These are phyloP conservation scores for Wickerhamiella allomyrinae DNA, from an alignment of 805 yeast species.

Conservation along the genomic window DNA sequence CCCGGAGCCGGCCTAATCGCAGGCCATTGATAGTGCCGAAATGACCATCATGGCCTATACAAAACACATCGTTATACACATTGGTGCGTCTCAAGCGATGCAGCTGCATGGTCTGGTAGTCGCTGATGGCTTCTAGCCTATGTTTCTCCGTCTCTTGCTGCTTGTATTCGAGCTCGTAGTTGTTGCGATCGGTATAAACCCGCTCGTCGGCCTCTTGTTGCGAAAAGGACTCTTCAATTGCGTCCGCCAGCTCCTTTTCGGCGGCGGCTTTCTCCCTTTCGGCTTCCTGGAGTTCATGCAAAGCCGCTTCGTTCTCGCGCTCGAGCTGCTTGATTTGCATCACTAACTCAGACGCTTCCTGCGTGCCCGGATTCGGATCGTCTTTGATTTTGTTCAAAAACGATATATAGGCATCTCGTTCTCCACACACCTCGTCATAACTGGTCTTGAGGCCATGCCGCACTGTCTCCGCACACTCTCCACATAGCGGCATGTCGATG, in stretches of 20 bases:
- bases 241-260: constrained; percentile 30
- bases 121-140: constrained; percentile 48
- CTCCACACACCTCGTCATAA: constrained; percentile 59
- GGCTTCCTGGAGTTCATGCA: constrained; percentile 26
- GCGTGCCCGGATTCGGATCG: constrained; percentile 34
- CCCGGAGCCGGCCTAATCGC: constrained; percentile 56
- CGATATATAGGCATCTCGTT: constrained; percentile 62
- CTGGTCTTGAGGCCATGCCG: constrained; percentile 50
- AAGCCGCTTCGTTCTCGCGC: constrained; percentile 23
- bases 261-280: constrained; percentile 24
- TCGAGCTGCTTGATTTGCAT: constrained; percentile 35
- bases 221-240: constrained; percentile 24
- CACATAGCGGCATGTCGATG: constrained; percentile 76
- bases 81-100: constrained; percentile 62
- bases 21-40: constrained; percentile 82
- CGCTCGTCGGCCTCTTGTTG: constrained; percentile 31
- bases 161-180: constrained; percentile 37
- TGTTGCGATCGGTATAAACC: constrained; percentile 38
- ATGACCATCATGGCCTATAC: constrained; percentile 68
- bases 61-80: constrained; percentile 70
- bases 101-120: constrained; percentile 45
- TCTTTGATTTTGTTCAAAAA: constrained; percentile 57
- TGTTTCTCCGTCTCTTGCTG: constrained; percentile 42
- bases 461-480: constrained; percentile 62
- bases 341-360: constrained; percentile 33